Evolutionary conservation across 2,329 filamentous ascomycete species (phyloP).

Genomic region (Myriosclerotinia duriaeana): DNA sequence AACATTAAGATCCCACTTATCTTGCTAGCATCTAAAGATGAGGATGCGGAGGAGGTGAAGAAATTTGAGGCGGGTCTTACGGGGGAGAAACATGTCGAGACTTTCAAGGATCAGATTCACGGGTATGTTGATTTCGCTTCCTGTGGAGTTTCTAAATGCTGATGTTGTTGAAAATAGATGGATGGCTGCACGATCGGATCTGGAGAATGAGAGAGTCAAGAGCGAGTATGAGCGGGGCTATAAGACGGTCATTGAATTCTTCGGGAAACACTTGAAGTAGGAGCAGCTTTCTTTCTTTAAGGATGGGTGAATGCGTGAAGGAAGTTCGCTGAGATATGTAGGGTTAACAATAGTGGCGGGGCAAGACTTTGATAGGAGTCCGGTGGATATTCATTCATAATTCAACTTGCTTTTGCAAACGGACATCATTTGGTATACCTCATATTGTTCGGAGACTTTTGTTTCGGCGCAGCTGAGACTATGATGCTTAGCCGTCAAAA

Average conservation of each 20-base stretch:
- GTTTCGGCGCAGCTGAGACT: neutral
- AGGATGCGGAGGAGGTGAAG: conserved; percentile 46
- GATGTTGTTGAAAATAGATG: conserved; percentile 38
- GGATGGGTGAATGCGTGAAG: neutral
- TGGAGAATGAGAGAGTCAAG: conserved; percentile 47
- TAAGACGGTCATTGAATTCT: conserved; percentile 47
- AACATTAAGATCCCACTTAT: conserved; percentile 60
- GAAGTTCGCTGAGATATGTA: conserved; percentile 14
- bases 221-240: conserved; percentile 53
- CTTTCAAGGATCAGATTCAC: conserved; percentile 52
- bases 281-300: neutral
- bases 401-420: neutral
- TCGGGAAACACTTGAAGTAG: conserved; percentile 44
- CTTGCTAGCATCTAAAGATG: conserved; percentile 68
- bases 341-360: neutral
- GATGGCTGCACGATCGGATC: conserved; percentile 55
- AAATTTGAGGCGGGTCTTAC: conserved; percentile 47
- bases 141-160: neutral
- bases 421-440: neutral
- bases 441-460: neutral
- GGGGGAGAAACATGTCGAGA: conserved; percentile 49
- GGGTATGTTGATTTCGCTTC: conserved; percentile 39
- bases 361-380: neutral
- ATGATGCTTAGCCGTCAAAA: neutral
- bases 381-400: neutral